Conservation (phyloP, 176 grass and related monocot genomes). For the Carex kokanica region DNA sequence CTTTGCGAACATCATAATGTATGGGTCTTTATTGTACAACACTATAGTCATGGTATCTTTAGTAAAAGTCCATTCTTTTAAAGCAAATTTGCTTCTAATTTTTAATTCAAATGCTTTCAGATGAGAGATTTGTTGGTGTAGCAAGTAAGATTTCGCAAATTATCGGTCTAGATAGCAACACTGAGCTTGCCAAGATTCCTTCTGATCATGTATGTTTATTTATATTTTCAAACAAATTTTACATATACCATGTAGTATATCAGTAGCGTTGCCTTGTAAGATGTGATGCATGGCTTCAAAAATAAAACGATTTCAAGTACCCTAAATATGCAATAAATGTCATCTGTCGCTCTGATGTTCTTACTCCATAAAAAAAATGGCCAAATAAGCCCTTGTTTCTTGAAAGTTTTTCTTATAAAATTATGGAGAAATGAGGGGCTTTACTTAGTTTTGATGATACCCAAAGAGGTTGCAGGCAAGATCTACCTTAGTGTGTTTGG, state of each 20-base stretch:
- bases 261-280: background rate
- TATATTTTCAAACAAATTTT: constrained; percentile 1
- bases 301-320: background rate
- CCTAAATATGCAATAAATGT: background rate
- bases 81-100: constrained; percentile 16
- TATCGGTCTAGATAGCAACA: constrained; percentile 37
- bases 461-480: background rate
- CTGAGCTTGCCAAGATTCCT: constrained; percentile 42
- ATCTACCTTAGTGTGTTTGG: background rate
- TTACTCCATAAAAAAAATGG: background rate
- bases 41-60: constrained; percentile 3
- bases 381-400: background rate
- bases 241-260: background rate
- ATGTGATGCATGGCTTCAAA: background rate
- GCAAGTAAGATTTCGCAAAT: constrained; percentile 45
- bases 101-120: constrained; percentile 27
- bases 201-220: constrained; percentile 37
- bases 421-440: background rate
- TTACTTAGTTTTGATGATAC: background rate
- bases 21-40: background rate
- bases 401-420: background rate
- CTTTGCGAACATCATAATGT: background rate
- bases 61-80: background rate
- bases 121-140: constrained; percentile 42
- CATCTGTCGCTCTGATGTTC: background rate